These are phyloP conservation scores for Crataegus laevigata DNA, from an alignment of 306 rosid species.

Conservation along the genomic window DNA sequence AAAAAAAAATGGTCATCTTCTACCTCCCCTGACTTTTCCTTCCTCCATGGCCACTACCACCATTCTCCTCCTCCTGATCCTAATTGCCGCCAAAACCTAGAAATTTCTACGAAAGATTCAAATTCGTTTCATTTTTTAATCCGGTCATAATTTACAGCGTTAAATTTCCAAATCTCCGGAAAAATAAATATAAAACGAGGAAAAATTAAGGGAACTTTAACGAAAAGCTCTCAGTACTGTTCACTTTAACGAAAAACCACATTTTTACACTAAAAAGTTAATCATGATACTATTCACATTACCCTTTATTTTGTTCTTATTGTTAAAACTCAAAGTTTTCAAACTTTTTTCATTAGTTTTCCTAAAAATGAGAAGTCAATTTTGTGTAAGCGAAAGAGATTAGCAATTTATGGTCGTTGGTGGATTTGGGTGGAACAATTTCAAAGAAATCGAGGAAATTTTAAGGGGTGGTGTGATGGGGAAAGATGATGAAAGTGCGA, in stretches of 20 bases:
- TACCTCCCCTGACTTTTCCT: too few species aligned
- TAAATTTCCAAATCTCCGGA: conserved; percentile 13
- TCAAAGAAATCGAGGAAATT: conserved; percentile 3
- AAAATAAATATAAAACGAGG: not conserved
- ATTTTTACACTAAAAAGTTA: too few species aligned
- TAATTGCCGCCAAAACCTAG: not conserved
- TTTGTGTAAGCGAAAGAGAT: not conserved
- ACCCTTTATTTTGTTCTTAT: too few species aligned
- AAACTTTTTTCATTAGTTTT: too few species aligned
- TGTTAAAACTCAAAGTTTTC: too few species aligned
- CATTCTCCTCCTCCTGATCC: too few species aligned
- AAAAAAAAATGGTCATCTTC: too few species aligned
- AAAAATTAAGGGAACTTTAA: too few species aligned
- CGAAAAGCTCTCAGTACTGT: too few species aligned
- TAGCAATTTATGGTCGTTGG: conserved; percentile 45
- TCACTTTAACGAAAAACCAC: too few species aligned
- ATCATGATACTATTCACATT: too few species aligned
- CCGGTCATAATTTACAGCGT: not conserved
- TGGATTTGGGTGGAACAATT: conserved; percentile 24
- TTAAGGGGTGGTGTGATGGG: conserved; percentile 37
- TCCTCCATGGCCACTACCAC: too few species aligned
- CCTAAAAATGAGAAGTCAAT: not conserved
- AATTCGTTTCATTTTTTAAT: not conserved
- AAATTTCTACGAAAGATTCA: not conserved
- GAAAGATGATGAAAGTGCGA: conserved; percentile 32